phyloP scores from a whole-genome alignment of 257 asterid species.

The Petunia axillaris region DNA sequence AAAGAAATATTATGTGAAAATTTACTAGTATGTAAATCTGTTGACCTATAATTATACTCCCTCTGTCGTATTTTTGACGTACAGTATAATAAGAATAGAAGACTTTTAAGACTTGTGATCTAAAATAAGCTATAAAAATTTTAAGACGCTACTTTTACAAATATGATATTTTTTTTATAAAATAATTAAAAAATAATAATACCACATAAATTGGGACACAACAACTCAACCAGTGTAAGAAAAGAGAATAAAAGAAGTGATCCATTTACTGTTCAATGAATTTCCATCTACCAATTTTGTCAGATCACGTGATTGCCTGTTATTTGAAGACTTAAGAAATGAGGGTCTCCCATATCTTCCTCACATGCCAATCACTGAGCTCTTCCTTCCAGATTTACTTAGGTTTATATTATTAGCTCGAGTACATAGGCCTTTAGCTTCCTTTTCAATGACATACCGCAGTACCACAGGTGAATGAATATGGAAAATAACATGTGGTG shows the following conservation, averaged over 20 bases:
- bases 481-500: background rate
- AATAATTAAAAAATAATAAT: too few species aligned
- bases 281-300: slow-evolving; percentile 29
- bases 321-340: slow-evolving; percentile 16
- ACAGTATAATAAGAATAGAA: too few species aligned
- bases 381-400: slow-evolving; percentile 32
- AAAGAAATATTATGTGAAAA: background rate
- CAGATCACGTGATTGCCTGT: slow-evolving; percentile 56
- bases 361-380: slow-evolving; percentile 54
- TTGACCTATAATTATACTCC: background rate
- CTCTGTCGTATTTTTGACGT: too few species aligned
- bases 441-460: background rate
- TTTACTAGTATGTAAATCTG: background rate
- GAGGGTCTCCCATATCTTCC: slow-evolving; percentile 35
- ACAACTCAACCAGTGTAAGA: too few species aligned
- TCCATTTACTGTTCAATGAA: slow-evolving; percentile 44
- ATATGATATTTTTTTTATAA: too few species aligned
- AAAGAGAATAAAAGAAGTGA: background rate
- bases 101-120: too few species aligned
- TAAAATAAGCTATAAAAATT: too few species aligned
- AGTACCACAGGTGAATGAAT: background rate
- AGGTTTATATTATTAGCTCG: too few species aligned
- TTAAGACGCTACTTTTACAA: too few species aligned
- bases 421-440: background rate
- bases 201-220: too few species aligned